Base-by-base conservation (phyloP, 371 early-diverging fungal genomes). In the Catenaria anguillulae region DNA sequence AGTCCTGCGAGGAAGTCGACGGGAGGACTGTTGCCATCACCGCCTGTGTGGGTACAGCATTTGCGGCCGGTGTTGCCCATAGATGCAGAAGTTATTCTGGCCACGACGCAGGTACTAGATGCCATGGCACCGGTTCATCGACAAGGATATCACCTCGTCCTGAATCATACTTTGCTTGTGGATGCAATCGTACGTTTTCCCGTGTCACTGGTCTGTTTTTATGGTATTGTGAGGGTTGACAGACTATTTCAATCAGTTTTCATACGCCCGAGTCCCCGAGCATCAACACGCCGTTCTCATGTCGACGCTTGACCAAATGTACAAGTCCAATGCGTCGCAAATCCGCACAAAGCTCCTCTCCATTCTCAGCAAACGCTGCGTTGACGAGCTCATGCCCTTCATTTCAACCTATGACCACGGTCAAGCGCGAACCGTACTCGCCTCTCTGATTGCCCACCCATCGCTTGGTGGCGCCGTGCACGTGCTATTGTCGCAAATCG, bases 51-150 rank as follows among this genome's bases (percentile, higher is more conserved):
- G 40, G 10, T 40, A 17, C 17, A 5, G 40, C 40, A 40, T 12
- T 23, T 17, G 34, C 19, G 55, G 15, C 36, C 15, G 24, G 26
- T 10, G 42, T 24, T 58, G 35, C 24, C 43, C 29, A 58, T 36
- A 10, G 95, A 93, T 58, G 93, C 93, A 1, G 97, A 96, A 68
- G 84, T 93, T 1, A 69, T 96, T 24, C 84, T 86, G 45, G 86
- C 90, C 0, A 87, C 86, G 13, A 84, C 85, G 60, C 92, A 93
- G 70, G 77, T 93, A 1, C 64, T 93, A 36, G 86, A 88, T 60
- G 85, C 81, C 46, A 71, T 89, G 31, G 87, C 88, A 6, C 79
- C 85, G 6, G 81, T 84, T 56, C 77, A 79, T 56, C 36, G 13
- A 69, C 77, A 60, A 77, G 80, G 59, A 42, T 85, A 83, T 61